phyloP scores from a whole-genome alignment of 768 basidiomycete species.

The Trametes meyenii region DNA sequence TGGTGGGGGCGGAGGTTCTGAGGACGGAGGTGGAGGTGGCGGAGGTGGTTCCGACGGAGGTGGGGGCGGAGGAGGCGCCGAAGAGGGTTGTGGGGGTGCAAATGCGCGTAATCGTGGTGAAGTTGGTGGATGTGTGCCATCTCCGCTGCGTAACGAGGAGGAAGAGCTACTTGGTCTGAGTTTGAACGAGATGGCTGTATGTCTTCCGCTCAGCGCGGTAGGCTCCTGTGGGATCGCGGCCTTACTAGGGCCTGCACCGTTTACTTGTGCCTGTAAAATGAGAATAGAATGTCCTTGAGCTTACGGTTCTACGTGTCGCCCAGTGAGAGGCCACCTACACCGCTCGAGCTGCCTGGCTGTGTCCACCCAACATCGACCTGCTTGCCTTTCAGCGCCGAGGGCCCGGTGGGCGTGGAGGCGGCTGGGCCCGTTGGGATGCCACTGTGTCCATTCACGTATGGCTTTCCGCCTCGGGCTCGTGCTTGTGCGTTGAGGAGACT shows the following conservation, averaged over 20 bases:
- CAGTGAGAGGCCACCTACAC: conserved; percentile 19
- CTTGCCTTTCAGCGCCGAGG: conserved; percentile 44
- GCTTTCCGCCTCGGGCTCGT: conserved; percentile 40
- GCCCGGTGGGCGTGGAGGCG: conserved; percentile 25
- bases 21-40: conserved; percentile 32
- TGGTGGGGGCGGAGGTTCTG: conserved; percentile 32
- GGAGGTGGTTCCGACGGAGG: conserved; percentile 33
- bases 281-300: conserved; percentile 15
- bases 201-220: conserved; percentile 26
- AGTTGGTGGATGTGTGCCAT: conserved; percentile 34
- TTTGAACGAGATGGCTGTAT: conserved; percentile 30
- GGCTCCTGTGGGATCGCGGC: conserved; percentile 27
- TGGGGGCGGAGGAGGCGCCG: conserved; percentile 33
- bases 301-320: conserved; percentile 19
- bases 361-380: conserved; percentile 41
- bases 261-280: conserved; percentile 24
- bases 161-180: conserved; percentile 33
- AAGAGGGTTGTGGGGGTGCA: conserved; percentile 34
- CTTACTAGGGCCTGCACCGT: conserved; percentile 29
- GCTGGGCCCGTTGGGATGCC: conserved; percentile 33
- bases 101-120: conserved; percentile 34
- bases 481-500: conserved; percentile 45
- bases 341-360: conserved; percentile 35
- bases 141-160: conserved; percentile 18
- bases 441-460: conserved; percentile 46